Evolutionary conservation across 768 basidiomycete species (phyloP), one percentile per base, ranked within the genome.

Genomic region (Lentinula edodes): DNA sequence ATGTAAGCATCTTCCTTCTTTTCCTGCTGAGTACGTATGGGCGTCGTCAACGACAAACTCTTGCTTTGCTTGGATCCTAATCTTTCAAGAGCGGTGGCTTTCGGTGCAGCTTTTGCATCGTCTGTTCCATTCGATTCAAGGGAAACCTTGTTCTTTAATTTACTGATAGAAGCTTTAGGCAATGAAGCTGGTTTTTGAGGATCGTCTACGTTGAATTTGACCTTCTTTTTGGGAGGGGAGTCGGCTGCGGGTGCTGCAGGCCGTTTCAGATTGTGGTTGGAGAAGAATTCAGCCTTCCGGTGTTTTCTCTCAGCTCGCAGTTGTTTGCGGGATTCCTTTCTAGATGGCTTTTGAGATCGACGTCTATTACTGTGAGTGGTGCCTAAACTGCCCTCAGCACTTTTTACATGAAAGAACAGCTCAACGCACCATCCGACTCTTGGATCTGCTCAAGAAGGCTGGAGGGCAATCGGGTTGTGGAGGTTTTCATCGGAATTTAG

Each of bases 1-100:
- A 98, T 97, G 69, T 95, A 93, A 0, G 82, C 80, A 67, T 95
- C 94, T 66, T 98, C 95, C 38, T 89, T 81, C 35, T 78, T 73
- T 63, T 91, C 83, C 61, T 75, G 73, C 36, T 70, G 75, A 6
- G 72, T 72, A 28, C 72, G 76, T 28, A 9, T 56, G 46, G 62
- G 62, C 18, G 41, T 16, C 38, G 43, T 28, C 32, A 56, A 38
- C 39, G 41, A 15, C 28, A 10, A 2, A 15, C 5, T 32, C 13
- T 45, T 45, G 12, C 38, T 41, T 0, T n/a, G 23, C 3, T 34
- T 48, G 9, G n/a, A 43, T 20, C 6, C 39, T 5, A 66, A 68
- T 61, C 65, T 66, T 58, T 59, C 48, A 3, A 51, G 36, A 36
- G 34, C 46, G 0, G 12, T 52, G 6, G 10, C 4, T 50, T n/a